A percentile compares a stretch with the other conserved stretches of the same genome.
Evolutionary conservation across 2,329 filamentous ascomycete species (phyloP).

Genomic region (Arthrinium puccinioides): DNA sequence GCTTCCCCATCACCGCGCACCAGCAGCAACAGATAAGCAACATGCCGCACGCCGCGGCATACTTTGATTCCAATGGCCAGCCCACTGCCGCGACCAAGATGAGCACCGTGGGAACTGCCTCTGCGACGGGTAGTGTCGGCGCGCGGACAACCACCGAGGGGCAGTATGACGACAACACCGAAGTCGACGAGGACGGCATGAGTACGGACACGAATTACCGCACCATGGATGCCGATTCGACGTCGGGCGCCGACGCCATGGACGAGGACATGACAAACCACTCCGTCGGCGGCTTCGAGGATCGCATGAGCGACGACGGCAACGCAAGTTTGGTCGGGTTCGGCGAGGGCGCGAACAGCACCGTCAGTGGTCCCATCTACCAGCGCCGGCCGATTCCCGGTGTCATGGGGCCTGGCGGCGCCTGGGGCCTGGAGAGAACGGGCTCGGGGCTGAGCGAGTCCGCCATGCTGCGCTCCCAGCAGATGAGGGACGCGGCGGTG

Average conservation of each 20-base stretch:
- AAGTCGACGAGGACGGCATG: conserved; percentile 58
- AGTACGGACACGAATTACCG: conserved; percentile 59
- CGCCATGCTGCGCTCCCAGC: conserved; percentile 20
- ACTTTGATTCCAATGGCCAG: conserved; percentile 73
- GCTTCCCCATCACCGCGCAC: conserved; percentile 31
- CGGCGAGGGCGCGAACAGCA: conserved; percentile 83
- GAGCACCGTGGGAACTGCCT: conserved; percentile 87
- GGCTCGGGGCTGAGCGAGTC: conserved; percentile 44
- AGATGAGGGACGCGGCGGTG: conserved; percentile 24
- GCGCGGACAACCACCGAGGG: conserved; percentile 46
- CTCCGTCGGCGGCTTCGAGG: conserved; percentile 47
- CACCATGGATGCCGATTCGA: conserved; percentile 47
- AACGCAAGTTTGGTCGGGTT: conserved; percentile 83
- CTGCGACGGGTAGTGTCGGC: conserved; percentile 73
- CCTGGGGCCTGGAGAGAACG: conserved; percentile 41
- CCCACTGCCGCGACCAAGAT: conserved; percentile 65
- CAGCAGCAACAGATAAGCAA: conserved; percentile 16
- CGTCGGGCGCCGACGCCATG: conserved; percentile 21
- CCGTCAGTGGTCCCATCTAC: conserved; percentile 72
- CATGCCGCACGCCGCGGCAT: conserved; percentile 54
- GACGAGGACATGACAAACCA: conserved; percentile 34
- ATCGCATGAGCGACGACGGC: conserved; percentile 80
- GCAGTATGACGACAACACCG: conserved; percentile 49
- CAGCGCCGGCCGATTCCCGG: conserved; percentile 40
- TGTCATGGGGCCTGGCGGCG: conserved; percentile 18